These are phyloP conservation scores for Phoenix dactylifera DNA, from an alignment of 176 grass and related monocot species.

Conservation along the genomic window DNA sequence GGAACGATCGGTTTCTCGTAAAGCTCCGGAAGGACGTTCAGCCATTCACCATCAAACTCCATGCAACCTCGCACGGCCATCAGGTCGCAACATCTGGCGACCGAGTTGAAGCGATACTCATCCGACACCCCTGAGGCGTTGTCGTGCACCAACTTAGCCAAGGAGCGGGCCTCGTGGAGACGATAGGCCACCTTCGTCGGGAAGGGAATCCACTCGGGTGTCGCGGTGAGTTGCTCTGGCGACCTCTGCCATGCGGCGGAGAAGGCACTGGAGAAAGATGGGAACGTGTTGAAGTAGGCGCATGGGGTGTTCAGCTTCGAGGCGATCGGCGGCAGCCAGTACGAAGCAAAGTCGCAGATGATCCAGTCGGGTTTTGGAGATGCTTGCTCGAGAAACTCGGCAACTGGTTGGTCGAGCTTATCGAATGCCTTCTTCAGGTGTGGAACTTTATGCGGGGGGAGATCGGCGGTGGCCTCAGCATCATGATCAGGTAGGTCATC, in stretches of 20 bases:
- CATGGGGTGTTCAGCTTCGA: constrained; percentile 37
- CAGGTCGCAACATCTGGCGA: constrained; percentile 2
- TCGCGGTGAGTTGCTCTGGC: constrained; percentile 21
- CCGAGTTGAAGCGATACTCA: neutral
- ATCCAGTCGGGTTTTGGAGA: constrained; percentile 34
- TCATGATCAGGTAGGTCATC: constrained; percentile 20
- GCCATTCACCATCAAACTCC: constrained; percentile 24
- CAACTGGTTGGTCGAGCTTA: constrained; percentile 19
- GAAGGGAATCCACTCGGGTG: constrained; percentile 37
- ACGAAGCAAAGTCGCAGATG: constrained; percentile 39
- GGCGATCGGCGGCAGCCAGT: constrained; percentile 37
- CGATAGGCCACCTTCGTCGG: constrained; percentile 27
- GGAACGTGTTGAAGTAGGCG: constrained; percentile 34
- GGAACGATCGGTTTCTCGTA: constrained; percentile 21
- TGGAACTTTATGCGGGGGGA: constrained; percentile 37
- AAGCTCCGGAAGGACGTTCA: constrained; percentile 5
- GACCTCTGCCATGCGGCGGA: constrained; percentile 11
- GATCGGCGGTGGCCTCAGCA: constrained; percentile 42
- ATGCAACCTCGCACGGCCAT: constrained; percentile 24
- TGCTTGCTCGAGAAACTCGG: constrained; percentile 9
- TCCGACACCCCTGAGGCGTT: constrained; percentile 41
- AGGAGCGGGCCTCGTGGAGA: constrained; percentile 31
- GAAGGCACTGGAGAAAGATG: constrained; percentile 12
- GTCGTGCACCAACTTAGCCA: neutral
- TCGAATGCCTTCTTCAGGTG: constrained; percentile 41